phyloP scores from a whole-genome alignment of 305 asterid species.

The Rubia occidens region DNA sequence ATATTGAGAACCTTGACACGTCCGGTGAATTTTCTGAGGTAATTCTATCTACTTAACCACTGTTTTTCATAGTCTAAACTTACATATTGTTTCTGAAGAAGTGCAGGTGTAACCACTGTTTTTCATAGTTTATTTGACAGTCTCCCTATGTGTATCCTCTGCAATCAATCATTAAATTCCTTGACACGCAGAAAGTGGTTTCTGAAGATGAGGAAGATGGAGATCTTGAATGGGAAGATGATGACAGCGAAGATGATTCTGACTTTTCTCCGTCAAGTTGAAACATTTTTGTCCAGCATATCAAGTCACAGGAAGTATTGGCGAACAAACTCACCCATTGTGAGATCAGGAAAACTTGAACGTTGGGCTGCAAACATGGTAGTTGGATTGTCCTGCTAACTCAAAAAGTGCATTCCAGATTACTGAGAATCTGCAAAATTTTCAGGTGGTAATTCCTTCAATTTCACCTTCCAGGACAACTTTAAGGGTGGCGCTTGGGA shows the following conservation, averaged over 20 bases:
- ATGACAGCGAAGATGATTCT: constrained; percentile 42
- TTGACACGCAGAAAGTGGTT: constrained; percentile 33
- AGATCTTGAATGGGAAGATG: constrained; percentile 39
- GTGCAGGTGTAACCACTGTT: background rate
- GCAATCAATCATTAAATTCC: constrained; percentile 5
- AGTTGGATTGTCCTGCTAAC: background rate
- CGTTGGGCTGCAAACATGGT: background rate
- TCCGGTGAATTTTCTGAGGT: constrained; percentile 34
- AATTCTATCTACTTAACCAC: background rate
- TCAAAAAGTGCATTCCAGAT: background rate
- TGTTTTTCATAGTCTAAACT: background rate
- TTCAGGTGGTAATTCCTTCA: constrained; percentile 3
- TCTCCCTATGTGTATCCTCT: background rate
- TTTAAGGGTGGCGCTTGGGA: background rate
- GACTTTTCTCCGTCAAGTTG: constrained; percentile 26
- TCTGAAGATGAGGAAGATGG: constrained; percentile 46
- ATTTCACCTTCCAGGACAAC: background rate
- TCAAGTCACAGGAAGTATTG: background rate
- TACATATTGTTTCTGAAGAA: background rate
- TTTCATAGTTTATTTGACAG: background rate
- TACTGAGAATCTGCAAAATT: background rate
- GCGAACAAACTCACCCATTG: background rate
- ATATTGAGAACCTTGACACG: constrained; percentile 31
- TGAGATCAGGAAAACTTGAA: constrained; percentile 8
- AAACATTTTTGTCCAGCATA: constrained; percentile 2